Evolutionary conservation across 106 monocot genomes (phyloP).

Genomic region (Dendrobium chrysotoxum): DNA sequence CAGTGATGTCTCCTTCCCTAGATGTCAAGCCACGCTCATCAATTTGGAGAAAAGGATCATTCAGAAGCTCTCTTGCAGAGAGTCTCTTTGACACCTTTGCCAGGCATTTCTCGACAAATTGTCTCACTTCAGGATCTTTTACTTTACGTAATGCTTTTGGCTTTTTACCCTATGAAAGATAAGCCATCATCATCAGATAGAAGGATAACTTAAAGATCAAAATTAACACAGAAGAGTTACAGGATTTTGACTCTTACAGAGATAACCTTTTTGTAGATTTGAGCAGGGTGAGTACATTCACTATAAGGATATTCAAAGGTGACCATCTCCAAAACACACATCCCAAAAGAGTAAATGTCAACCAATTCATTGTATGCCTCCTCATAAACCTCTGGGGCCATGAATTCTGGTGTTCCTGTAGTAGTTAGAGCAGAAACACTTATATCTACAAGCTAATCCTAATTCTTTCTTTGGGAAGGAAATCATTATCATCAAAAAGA

Average conservation of each 20-base stretch:
- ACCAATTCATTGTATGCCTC: constrained; percentile 65
- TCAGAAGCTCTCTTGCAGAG: constrained; percentile 45
- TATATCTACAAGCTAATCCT: not conserved
- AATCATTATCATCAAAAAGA: not conserved
- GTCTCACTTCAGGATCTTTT: constrained; percentile 41
- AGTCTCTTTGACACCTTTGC: constrained; percentile 28
- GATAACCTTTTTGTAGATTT: constrained; percentile 61
- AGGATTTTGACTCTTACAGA: constrained; percentile 24
- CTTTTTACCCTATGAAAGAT: constrained; percentile 30
- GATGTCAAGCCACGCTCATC: constrained; percentile 10
- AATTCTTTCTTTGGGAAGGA: not conserved
- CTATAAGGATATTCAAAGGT: constrained; percentile 60
- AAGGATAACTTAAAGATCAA: not conserved
- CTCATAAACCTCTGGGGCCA: constrained; percentile 65
- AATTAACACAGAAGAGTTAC: not conserved
- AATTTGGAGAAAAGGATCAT: constrained; percentile 51
- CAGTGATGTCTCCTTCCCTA: constrained; percentile 13
- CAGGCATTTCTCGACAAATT: constrained; percentile 58
- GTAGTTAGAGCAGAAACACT: not conserved
- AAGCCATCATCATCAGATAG: not conserved
- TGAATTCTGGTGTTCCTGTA: constrained; percentile 55
- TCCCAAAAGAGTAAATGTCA: constrained; percentile 66
- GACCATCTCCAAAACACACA: constrained; percentile 70
- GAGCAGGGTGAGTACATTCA: constrained; percentile 50
- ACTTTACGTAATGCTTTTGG: constrained; percentile 43